Conservation (phyloP, 306 rosid genomes). For the Cucurbita moschata region DNA sequence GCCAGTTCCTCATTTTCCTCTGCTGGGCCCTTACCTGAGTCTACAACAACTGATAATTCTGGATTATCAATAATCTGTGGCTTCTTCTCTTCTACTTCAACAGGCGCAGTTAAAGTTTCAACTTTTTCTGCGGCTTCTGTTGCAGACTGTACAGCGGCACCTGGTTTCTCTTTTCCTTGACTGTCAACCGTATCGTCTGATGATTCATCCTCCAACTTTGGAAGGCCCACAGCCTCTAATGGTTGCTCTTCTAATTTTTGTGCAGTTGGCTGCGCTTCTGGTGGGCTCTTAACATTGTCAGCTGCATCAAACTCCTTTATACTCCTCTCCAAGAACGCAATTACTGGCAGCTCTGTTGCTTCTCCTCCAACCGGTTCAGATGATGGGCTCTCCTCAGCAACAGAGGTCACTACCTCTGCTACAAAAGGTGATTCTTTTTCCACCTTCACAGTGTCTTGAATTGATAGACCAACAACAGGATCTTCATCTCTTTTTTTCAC, state of each 20-base stretch:
- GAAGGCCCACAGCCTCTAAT: neutral
- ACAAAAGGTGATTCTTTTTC: neutral
- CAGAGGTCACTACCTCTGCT: neutral
- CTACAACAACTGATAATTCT: neutral
- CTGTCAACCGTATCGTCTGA: neutral
- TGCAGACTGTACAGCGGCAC: neutral
- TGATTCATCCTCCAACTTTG: neutral
- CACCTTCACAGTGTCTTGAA: neutral
- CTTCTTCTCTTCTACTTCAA: constrained; percentile 5
- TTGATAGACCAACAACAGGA: neutral
- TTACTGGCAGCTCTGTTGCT: neutral
- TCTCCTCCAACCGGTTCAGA: neutral
- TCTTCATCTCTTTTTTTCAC: neutral
- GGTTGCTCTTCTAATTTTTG: neutral
- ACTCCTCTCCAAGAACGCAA: neutral
- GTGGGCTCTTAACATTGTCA: constrained; percentile 3
- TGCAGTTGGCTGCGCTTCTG: constrained; percentile 1
- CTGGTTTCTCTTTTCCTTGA: neutral
- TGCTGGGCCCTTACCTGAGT: neutral
- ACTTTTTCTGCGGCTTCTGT: neutral
- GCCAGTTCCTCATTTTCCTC: neutral
- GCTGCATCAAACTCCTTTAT: neutral
- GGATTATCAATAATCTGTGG: neutral
- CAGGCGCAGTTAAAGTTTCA: neutral
- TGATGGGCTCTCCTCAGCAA: neutral